Percentiles rank a stretch among this genome's conserved stretches.
Conservation (phyloP, 495 filamentous ascomycete species). For the Neurospora terricola region DNA sequence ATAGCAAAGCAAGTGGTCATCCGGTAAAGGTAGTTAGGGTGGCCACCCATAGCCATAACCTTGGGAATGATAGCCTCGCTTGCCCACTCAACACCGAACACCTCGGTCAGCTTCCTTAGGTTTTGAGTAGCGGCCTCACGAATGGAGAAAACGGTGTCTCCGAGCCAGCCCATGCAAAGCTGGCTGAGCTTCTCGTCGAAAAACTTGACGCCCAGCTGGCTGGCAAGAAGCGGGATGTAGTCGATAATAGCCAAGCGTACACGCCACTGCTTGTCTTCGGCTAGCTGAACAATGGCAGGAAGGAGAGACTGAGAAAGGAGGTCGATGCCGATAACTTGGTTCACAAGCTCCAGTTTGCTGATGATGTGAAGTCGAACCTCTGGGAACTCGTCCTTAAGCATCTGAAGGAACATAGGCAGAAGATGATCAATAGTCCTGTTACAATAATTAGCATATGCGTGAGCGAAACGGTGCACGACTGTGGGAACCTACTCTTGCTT, state of each 20-base stretch:
- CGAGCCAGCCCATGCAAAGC: conserved; percentile 98
- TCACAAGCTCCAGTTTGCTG: conserved; percentile 93
- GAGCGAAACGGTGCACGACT: background rate
- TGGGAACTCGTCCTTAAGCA: conserved; percentile 98
- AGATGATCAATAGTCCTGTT: conserved; percentile 86
- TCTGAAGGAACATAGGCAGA: conserved; percentile 96
- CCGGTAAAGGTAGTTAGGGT: conserved; percentile 96
- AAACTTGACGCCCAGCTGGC: conserved; percentile 92
- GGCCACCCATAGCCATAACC: conserved; percentile 94
- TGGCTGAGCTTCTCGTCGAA: conserved; percentile 94
- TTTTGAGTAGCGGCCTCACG: conserved; percentile 95
- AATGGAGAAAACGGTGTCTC: conserved; percentile 97
- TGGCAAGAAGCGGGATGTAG: conserved; percentile 94
- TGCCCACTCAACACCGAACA: conserved; percentile 98
- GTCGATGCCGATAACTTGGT: conserved; percentile 97
- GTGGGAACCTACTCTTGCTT: conserved; percentile 76
- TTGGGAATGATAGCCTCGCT: conserved; percentile 94
- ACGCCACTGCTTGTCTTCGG: conserved; percentile 99
- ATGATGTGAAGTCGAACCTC: conserved; percentile 98
- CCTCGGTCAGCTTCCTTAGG: conserved; percentile 94
- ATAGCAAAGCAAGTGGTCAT: conserved; percentile 99
- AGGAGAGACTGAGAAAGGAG: conserved; percentile 91
- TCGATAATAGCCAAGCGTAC: conserved; percentile 97
- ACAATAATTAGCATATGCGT: conserved; percentile 14
- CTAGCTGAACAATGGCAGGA: conserved; percentile 94